Evolutionary conservation across 2,329 filamentous ascomycete genomes (phyloP), one percentile per base, ranked within the genome.

Genomic region (Aspergillus uvarum): DNA sequence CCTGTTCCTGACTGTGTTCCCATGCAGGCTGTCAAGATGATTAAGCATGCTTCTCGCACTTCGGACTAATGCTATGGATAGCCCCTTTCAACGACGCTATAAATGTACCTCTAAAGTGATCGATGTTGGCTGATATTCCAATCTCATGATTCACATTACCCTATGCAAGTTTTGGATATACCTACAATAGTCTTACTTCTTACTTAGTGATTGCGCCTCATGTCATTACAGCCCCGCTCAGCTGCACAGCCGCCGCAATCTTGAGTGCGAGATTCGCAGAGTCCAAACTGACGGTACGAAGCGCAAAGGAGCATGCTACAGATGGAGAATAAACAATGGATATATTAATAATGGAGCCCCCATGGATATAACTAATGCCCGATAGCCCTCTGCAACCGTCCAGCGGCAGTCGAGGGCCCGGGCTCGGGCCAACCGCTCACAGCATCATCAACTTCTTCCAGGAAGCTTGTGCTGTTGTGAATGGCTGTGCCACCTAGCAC

Each of bases 401-500:
- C 87, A 58, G 84, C 85, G 60, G 85, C 85, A 62, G 84, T 85
- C n/a, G 80, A 79, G 29, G 83, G 78, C 56, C 81, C 77, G 47
- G 82, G 81, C 67, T 94, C 91, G 3, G 93, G 92, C 95, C 95
- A 98, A 22, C 86, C 87, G 51, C 85, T 85, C 1, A 96, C 92
- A 19, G 90, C 90, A 77, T 96, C 92, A 65, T 96, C 91, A 24
- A 98, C 89, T 77, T 97, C 93, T 68, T 96, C 92, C 65, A 98
- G 76, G 74, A 98, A 99, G 0, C 88, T 91, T 11, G 85, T 84
- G 64, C 92, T 92, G 71, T 97, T 99, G 70, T 96, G 91, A 65
- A 99, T 83, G 6, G 85, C 87, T 0, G 95, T 98, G 3, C 92
- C 93, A 10, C 92, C 93, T 5, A 99, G 80, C 11, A 98, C 92